A percentile compares a stretch with the other conserved stretches of the same genome.
These are phyloP conservation scores for Sesbania bispinosa DNA, from an alignment of 306 rosid genomes.

Conservation along the genomic window DNA sequence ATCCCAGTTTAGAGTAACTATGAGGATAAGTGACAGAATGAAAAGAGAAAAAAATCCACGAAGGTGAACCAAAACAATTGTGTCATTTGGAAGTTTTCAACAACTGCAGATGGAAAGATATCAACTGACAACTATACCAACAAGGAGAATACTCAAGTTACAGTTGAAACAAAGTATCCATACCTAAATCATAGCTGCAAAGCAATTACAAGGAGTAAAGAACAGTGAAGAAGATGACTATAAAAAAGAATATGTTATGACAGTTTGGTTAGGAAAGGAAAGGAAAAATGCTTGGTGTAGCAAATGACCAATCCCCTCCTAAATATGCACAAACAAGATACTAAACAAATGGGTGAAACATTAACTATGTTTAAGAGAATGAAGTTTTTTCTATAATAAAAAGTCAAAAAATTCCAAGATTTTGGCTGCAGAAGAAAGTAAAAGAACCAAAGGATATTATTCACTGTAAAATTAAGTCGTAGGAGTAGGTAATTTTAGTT, in stretches of 20 bases:
- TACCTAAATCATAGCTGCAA: slow-evolving; percentile 23
- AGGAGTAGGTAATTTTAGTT: slow-evolving; percentile 25
- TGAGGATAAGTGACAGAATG: not conserved
- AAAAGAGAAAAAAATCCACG: not conserved
- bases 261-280: not conserved
- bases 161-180: slow-evolving; percentile 9
- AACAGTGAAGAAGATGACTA: slow-evolving; percentile 1
- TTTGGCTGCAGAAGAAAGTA: not conserved
- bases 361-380: not conserved
- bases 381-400: not conserved
- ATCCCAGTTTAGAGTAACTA: no score
- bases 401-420: not conserved
- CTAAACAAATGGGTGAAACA: not conserved
- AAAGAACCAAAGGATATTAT: not conserved
- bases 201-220: slow-evolving; percentile 18
- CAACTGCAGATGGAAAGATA: slow-evolving; percentile 1
- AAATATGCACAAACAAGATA: not conserved
- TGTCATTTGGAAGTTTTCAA: not conserved
- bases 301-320: not conserved
- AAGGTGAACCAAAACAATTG: not conserved
- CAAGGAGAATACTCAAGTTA: slow-evolving; percentile 11
- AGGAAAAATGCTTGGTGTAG: slow-evolving; percentile 2
- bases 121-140: not conserved
- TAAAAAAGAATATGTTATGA: not conserved
- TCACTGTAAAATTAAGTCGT: slow-evolving; percentile 19